Base-by-base conservation (phyloP, 1,139 yeast species). In the Candida smagusa region DNA sequence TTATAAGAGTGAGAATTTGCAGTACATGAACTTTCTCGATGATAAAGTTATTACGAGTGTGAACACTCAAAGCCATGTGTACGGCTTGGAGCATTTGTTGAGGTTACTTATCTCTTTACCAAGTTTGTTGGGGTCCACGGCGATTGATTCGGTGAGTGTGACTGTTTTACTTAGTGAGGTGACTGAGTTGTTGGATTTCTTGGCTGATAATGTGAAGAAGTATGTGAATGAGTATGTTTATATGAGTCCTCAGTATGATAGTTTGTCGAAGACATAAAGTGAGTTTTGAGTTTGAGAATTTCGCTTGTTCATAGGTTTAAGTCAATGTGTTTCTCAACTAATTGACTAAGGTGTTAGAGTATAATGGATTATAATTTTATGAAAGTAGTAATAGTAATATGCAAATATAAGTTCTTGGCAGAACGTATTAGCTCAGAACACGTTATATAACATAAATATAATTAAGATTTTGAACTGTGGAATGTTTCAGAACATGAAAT, bases 1-100 rank as follows among this genome's bases (percentile, higher is more conserved):
- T 6, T 92, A 92, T 63, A 75, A 94, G 44, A 84, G 82, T 48
- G 98, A 92, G 59, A 69, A 96, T 41, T 76, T 84, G 43, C 97
- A 92, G 58, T 88, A 77, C 52, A 72, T 81, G 39, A 78, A 83
- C 37, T 55, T 84, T 28, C 46, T 62, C 28, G 65, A 59, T 47
- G 53, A 54, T 9, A 48, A 56, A 12, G 48, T 45, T 5, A 59
- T 67, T 31, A 64, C 65, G 36, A 59, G 60, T 9, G 54, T 60
- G 9, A 56, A 64, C 38, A 57, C 66, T 9, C 53, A 54, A 42
- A 60, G 74, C 37, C 67, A 72, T 5, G 59, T 83, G 0, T 92
- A 90, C 55, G 96, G 97, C 0, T 72, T 77, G 8, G 89, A 84
- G 51, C 96, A 88, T 58, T 64, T 90, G 27, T 63, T 89, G 41